Evolutionary conservation across 2,329 filamentous ascomycete species (phyloP), one percentile per base, ranked within the genome.

Genomic region (Diplodia seriata): DNA sequence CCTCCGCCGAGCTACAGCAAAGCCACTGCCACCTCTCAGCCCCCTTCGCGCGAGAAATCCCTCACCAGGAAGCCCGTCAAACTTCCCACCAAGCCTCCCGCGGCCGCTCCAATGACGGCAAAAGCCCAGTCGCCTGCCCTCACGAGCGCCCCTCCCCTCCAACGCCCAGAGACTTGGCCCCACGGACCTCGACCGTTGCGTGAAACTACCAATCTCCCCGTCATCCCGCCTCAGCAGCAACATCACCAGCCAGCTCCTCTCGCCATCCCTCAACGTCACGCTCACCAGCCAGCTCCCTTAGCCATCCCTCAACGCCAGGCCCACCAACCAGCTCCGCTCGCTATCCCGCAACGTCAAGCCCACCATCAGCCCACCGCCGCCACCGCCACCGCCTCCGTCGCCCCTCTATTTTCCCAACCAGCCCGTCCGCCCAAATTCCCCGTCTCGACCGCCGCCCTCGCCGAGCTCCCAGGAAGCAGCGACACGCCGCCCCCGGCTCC

Each of bases 341-440:
- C 23, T 26, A 26, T 26, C 23, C 23, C 23, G 23, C 23, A 26
- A 26, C 23, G 23, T 26, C 23, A 26, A 3, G 23, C 23, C 3
- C 23, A 26, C 23, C 23, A 26, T 2, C 23, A 26, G 23, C 38
- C 23, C n/a, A 67, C 68, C 69, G 31, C 69, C 68, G 18, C 38
- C 11, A 3, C 18, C 18, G 43, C 43, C 14, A 7, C 18, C 43
- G 43, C 43, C 9, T 2, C 43, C 43, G 43, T n/a, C 0, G 7
- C n/a, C 9, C 43, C 43, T 20, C n/a, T 12, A 1, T 47, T 47
- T 3, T n/a, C 68, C 70, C 11, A 73, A 68, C 68, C 74, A 70
- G 18, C 50, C 18, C 63, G 69, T 33, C 73, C 73, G 7, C 69
- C 69, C 7, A 74, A 71, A 50, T 47, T 56, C 61, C 51, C 40